phyloP scores from a whole-genome alignment of 805 yeast genomes.

The Wickerhamiella hasegawae region DNA sequence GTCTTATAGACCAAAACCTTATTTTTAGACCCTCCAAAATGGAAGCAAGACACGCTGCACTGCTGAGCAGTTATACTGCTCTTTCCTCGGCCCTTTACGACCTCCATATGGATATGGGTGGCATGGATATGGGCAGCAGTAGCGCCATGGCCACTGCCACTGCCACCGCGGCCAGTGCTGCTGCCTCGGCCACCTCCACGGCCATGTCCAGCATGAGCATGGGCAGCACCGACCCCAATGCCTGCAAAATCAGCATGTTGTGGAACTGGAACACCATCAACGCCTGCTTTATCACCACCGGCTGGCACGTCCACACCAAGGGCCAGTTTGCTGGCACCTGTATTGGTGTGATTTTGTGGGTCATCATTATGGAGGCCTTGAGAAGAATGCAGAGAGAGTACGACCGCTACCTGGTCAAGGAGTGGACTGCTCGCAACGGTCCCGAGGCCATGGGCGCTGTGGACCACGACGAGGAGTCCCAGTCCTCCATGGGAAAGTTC shows the following conservation, averaged over 20 bases:
- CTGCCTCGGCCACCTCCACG: background rate
- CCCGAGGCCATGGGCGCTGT: background rate
- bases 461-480: background rate
- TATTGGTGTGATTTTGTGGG: conserved; percentile 47
- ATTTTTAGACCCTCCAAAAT: too few species aligned
- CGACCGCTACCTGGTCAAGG: conserved; percentile 17
- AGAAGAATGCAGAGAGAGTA: conserved; percentile 37
- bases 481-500: background rate
- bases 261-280: conserved; percentile 66
- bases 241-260: conserved; percentile 33
- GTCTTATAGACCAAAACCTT: too few species aligned
- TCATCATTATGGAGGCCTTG: conserved; percentile 40
- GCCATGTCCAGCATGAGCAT: conserved; percentile 9
- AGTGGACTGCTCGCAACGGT: conserved; percentile 7
- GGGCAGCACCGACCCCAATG: conserved; percentile 9
- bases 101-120: too few species aligned
- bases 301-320: conserved; percentile 45
- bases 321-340: conserved; percentile 64
- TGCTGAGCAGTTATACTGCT: too few species aligned
- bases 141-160: conserved; percentile 7
- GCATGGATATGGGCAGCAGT: conserved; percentile 1
- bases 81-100: too few species aligned
- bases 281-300: conserved; percentile 42
- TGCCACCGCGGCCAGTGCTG: conserved; percentile 7
- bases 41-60: too few species aligned